Base-by-base conservation (phyloP, 148 eudicot genomes). In the Cornus kousa region DNA sequence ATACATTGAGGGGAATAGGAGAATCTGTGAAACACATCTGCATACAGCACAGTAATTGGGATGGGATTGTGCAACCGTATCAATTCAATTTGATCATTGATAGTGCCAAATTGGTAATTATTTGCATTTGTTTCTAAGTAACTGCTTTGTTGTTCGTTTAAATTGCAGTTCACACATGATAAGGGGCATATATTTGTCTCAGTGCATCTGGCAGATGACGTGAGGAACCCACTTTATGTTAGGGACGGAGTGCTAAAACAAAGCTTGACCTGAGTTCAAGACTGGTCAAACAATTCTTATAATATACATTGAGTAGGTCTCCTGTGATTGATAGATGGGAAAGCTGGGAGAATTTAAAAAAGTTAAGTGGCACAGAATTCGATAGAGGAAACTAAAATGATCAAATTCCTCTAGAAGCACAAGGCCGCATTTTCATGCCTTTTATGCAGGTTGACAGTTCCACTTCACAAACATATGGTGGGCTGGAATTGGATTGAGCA, bases 391-490 rank as follows among this genome's bases (percentile, higher is more conserved):
- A 40, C 82, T 20, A 87, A 84, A 71, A 82, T 74, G 28, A 86
- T 90, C 78, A 87, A 83, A 80, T 96, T 40, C 97, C 91, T 59
- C 76, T 5, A 72, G 92, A 96, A 5, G 97, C 93, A 77, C 95
- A 91, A 72, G 71, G 14, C 59, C 90, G 91, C 48, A 91, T 96
- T 70, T 96, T 96, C 84, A 92, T 79, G 67, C 98, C 98, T 31
- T 96, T 96, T 79, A 92, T 96, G 99, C 99, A 96, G 82, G 99
- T 92, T n/a, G 99, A 91, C 81, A 90, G 95, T 81, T 94, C 98
- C 48, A 96, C 95, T 46, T 94, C 98, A 11, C 85, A 98, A 22
- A 90, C 83, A n/a, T 86, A 96, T 80, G 99, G 99, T 70, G 98
- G 99, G n/a, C 98, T 10, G 98, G 99, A 53, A 96, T 96, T 48